A percentile compares a stretch with the other conserved stretches of the same genome.
Conservation (phyloP, 164 flowering plant species). For the Vitis amurensis region DNA sequence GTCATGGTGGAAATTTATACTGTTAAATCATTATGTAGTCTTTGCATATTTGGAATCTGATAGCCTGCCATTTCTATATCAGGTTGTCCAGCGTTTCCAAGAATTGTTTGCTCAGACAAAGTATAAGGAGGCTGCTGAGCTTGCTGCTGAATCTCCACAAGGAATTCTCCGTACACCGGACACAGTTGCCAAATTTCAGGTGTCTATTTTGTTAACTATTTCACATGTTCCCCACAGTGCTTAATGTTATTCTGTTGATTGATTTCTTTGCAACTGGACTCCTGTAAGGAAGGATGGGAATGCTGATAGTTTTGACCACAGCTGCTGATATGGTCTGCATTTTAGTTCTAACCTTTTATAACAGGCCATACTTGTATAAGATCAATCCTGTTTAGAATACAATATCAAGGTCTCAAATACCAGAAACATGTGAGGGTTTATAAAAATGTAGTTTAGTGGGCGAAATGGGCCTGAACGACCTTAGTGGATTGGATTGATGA, state of each 20-base stretch:
- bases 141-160: slow-evolving; percentile 99
- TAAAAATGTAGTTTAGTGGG: too few relatives aligned
- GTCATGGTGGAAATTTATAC: neutral
- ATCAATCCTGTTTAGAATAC: too few relatives aligned
- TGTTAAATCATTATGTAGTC: neutral
- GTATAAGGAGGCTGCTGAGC: slow-evolving; percentile 99
- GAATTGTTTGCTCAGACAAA: slow-evolving; percentile 96
- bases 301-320: too few relatives aligned
- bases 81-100: slow-evolving; percentile 99
- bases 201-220: slow-evolving; percentile 15
- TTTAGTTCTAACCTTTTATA: too few relatives aligned
- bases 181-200: slow-evolving; percentile 99
- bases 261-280: too few relatives aligned
- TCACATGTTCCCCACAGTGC: neutral
- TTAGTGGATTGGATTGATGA: neutral
- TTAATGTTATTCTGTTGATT: too few relatives aligned
- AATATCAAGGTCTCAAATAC: too few relatives aligned
- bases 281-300: too few relatives aligned
- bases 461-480: too few relatives aligned
- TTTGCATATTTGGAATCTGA: neutral
- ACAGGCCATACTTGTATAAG: too few relatives aligned
- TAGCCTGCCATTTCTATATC: slow-evolving; percentile 18
- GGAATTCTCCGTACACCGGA: slow-evolving; percentile 97
- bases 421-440: too few relatives aligned
- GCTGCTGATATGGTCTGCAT: too few relatives aligned